Conservation (phyloP, 306 rosid species). For the Quercus mongolica region DNA sequence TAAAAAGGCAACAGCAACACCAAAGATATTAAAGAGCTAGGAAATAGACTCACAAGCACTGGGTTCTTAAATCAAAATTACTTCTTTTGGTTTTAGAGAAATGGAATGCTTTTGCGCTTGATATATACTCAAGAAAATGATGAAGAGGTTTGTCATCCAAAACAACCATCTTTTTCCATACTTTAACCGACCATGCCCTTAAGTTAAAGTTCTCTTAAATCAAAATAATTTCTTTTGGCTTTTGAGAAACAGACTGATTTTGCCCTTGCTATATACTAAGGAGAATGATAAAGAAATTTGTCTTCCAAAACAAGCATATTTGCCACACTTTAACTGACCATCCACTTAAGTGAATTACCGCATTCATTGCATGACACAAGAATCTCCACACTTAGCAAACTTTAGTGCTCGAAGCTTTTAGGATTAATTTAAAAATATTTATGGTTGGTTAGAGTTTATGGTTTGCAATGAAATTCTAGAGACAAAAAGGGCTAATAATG, state of each 20-base stretch:
- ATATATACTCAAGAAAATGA: background rate
- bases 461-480: no score
- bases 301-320: background rate
- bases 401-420: background rate
- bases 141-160: background rate
- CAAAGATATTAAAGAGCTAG: background rate
- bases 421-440: background rate
- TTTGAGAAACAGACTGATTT: no score
- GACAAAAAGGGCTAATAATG: no score
- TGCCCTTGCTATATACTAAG: background rate
- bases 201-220: background rate
- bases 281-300: background rate
- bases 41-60: background rate
- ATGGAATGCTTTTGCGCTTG: no score
- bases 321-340: background rate
- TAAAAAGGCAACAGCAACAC: background rate
- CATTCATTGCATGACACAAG: background rate
- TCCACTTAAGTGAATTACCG: background rate
- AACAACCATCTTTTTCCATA: background rate
- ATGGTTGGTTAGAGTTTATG: no score
- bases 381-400: background rate
- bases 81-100: background rate
- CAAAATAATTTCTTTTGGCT: no score
- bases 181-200: background rate
- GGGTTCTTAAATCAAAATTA: background rate